Percentiles rank a stretch among this genome's conserved stretches.
Evolutionary conservation across 1,284 basidiomycete species (phyloP).

Genomic region (Meira miltonrushii): DNA sequence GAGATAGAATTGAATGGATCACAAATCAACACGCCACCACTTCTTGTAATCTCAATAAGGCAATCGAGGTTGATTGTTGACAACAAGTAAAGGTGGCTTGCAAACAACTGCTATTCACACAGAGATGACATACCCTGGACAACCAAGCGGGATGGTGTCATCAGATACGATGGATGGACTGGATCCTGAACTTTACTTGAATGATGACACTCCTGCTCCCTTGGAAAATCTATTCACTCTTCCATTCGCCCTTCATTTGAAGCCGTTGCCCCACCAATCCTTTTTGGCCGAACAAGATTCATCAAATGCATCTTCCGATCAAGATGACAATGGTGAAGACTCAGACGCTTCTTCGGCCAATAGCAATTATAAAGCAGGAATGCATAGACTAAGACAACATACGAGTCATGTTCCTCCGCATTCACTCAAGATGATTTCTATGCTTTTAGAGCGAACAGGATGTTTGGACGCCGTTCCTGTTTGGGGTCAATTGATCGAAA

Average conservation of each 20-base stretch:
- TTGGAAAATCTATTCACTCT: conserved; percentile 32
- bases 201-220: neutral
- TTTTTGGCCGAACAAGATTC: conserved; percentile 25
- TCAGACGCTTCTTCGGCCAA: conserved; percentile 6
- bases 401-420: conserved; percentile 17
- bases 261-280: conserved; percentile 37
- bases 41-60: no score
- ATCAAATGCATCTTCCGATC: conserved; percentile 11
- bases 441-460: conserved; percentile 27
- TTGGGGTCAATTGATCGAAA: conserved; percentile 29
- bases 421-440: conserved; percentile 27
- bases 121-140: neutral
- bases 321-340: conserved; percentile 14
- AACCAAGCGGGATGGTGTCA: neutral
- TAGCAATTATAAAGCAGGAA: conserved; percentile 3
- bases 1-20: no score
- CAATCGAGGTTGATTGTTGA: no score
- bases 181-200: neutral
- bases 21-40: no score
- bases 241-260: conserved; percentile 40
- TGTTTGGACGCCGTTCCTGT: conserved; percentile 26
- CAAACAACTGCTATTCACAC: no score
- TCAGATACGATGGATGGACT: neutral
- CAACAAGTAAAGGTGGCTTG: no score
- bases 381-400: conserved; percentile 1